These are phyloP conservation scores for Candida silvatica DNA, from an alignment of 805 yeast species.

Conservation along the genomic window DNA sequence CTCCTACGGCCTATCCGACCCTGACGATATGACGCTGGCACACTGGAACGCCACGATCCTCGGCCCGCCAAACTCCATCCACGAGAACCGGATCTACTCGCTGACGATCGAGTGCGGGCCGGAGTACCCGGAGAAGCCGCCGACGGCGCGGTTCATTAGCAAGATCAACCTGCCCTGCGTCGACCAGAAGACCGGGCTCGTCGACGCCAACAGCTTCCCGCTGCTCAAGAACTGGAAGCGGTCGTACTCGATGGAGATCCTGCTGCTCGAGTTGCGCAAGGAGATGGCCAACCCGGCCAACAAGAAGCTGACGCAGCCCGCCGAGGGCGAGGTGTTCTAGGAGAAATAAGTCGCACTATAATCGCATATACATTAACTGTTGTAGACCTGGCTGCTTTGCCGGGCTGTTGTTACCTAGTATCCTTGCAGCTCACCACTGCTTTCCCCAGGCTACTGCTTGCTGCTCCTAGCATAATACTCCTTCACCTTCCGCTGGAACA, in stretches of 20 bases:
- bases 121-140: constrained; percentile 84
- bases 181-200: constrained; percentile 50
- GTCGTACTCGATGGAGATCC: constrained; percentile 87
- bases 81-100: constrained; percentile 89
- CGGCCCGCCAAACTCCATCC: constrained; percentile 82
- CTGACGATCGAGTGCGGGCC: constrained; percentile 75
- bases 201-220: constrained; percentile 46
- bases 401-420: background rate
- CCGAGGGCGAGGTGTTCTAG: constrained; percentile 63
- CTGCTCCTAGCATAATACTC: constrained; percentile 16
- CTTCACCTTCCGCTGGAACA: constrained; percentile 20
- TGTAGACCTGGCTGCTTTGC: too few species aligned
- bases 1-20: constrained; percentile 86
- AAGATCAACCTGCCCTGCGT: constrained; percentile 90
- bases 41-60: constrained; percentile 96
- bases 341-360: too few species aligned
- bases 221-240: constrained; percentile 81
- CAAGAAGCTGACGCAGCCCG: constrained; percentile 83
- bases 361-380: too few species aligned
- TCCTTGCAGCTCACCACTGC: background rate
- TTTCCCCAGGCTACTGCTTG: background rate
- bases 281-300: constrained; percentile 82
- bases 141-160: constrained; percentile 69
- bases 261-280: constrained; percentile 79
- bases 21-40: constrained; percentile 89